Evolutionary conservation across 805 yeast species (phyloP), one percentile per base, ranked within the genome.

Genomic region (Pichia ethanolica): DNA sequence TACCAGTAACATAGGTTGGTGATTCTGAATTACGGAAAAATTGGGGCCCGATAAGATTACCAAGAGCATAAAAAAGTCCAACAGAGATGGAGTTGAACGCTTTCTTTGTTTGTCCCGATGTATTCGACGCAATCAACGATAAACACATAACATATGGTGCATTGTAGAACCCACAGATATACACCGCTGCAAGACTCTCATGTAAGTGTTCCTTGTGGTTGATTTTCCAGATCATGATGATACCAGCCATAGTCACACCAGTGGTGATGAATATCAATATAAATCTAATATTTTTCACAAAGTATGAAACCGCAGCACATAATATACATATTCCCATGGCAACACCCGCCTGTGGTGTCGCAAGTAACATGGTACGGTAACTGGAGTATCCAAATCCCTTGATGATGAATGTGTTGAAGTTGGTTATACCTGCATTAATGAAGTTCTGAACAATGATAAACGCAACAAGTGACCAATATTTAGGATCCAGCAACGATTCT

Each of bases 51-150:
- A 80, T 69, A 51, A 84, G 65, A 56, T 82, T 74, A 7, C 82
- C 79, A 27, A 79, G 62, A 10, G 81, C 78, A 58, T 79, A 80
- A n/a, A 74, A 77, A 47, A 79, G 68, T 27, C 43, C 38, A 13
- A 47, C 45, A 12, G 56, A 49, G 28, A 59, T 56, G 9, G 63
- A 66, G 26, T 35, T 27, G n/a, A 48, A 45, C 12, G 55, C 68
- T 57, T 82, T 79, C 62, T 85, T 85, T 9, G 88, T 82, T 51
- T 77, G 76, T 6, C 90, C 90, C 1, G 86, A 78, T 30, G 79
- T 72, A 60, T 83, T 59, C 12, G 59, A 53, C 7, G 60, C 47
- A 45, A 44, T 35, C 13, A 45, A 27, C 20, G 43, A 45, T 6
- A 47, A 14, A 52, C 44, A 30, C 39, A 48, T 37, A 44, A 38